Base-by-base conservation (phyloP, 2,329 filamentous ascomycete genomes). In the Amauroascus verrucosus region DNA sequence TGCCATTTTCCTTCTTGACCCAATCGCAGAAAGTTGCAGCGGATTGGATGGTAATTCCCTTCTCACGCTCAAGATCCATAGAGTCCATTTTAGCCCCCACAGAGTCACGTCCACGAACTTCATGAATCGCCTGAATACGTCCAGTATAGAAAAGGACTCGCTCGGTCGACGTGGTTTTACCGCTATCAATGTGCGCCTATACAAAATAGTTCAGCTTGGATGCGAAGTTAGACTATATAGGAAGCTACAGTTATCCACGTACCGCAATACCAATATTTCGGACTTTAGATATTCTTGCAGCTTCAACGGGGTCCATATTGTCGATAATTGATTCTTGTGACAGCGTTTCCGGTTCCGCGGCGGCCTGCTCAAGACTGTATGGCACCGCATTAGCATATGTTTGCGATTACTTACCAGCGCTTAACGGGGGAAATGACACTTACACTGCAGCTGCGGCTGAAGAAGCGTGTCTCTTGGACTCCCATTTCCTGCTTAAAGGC, bases 1-100 rank as follows among this genome's bases (percentile, higher is more conserved):
- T 81, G 60, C 86, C 86, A 59, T 91, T 74, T 51, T 88, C 84
- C 70, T 81, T 84, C 76, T 95, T 96, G 60, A 85, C 75, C 93
- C 93, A 98, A 72, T 98, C 90, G 71, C 88, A 95, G 70, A 95
- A 98, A 0, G 93, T 98, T 22, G 93, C 93, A 9, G 93, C 93
- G 61, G 91, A 97, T 71, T 98, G 91, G 65, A 98, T 98, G 54
- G 93, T 98, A 69, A 98, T 98, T 64, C 93, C 93, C 76, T 96
- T 95, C 71, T 97, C 93, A 71, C 93, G 81, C 74, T 98, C 93
- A 61, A 98, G 77, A 63, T 98, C 93, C 93, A 98, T 98, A 24
- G 90, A 96, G 76, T 98, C 93, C 93, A 98, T 98, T 77, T 98
- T 98, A 57, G 93, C 93, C 60, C 93, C 93, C 38, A 96, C 89